Evolutionary conservation across 257 asterid species (phyloP).

Genomic region (Solanum verrucosum): DNA sequence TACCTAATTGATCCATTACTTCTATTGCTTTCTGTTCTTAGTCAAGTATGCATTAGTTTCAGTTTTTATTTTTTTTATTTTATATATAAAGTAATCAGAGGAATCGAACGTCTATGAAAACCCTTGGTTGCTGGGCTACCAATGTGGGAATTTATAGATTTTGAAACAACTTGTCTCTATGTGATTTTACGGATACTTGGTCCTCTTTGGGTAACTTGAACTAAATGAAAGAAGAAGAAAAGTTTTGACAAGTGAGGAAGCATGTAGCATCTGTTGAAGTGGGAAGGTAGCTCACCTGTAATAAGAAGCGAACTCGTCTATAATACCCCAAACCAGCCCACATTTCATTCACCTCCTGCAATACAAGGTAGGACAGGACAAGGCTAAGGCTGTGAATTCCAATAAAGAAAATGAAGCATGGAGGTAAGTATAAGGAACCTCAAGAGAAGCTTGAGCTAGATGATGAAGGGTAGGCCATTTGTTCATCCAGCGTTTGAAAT

Average conservation of each 20-base stretch:
- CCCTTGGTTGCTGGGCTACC: background rate
- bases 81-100: background rate
- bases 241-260: background rate
- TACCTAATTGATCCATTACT: background rate
- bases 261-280: background rate
- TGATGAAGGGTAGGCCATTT: slow-evolving; percentile 88
- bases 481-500: slow-evolving; percentile 83
- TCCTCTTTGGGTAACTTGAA: background rate
- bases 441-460: slow-evolving; percentile 78
- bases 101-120: background rate
- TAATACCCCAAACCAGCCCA: slow-evolving; percentile 99
- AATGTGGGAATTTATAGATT: background rate
- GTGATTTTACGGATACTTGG: background rate
- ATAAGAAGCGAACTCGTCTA: slow-evolving; percentile 74
- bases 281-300: slow-evolving; percentile 46
- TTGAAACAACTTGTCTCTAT: background rate
- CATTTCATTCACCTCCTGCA: slow-evolving; percentile 95
- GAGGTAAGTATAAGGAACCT: slow-evolving; percentile 21
- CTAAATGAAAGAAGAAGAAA: background rate
- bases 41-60: background rate
- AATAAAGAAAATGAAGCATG: background rate
- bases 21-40: background rate
- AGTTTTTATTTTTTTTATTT: background rate
- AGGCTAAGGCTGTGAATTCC: background rate
- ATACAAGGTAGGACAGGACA: slow-evolving; percentile 14